Conservation (phyloP, 176 grass and related monocot genomes). For the Paspalum vaginatum region DNA sequence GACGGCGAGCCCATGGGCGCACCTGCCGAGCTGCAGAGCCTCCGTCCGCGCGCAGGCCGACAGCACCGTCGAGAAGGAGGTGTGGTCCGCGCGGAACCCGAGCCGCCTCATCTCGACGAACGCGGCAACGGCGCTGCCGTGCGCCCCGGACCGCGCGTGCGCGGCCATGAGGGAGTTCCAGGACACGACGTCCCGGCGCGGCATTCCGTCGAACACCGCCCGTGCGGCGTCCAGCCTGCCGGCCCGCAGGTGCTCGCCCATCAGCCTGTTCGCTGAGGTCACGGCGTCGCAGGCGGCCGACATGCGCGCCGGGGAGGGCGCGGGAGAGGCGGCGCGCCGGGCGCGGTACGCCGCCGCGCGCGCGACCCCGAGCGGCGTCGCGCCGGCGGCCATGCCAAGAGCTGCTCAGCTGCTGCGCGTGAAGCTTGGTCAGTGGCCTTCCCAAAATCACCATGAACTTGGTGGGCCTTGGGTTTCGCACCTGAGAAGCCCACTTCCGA, state of each 20-base stretch:
- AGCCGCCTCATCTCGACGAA: conserved; percentile 36
- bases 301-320: not conserved
- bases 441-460: too few species aligned
- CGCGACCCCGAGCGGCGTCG: not conserved
- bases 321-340: not conserved
- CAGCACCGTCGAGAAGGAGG: conserved; percentile 52
- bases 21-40: conserved; percentile 45
- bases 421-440: too few species aligned
- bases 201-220: conserved; percentile 67
- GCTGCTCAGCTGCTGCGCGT: too few species aligned
- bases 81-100: conserved; percentile 37
- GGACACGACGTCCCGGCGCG: conserved; percentile 43
- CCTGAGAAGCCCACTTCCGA: too few species aligned
- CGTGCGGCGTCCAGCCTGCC: conserved; percentile 39
- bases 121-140: not conserved
- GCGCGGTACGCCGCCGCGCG: not conserved
- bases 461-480: too few species aligned
- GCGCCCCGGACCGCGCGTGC: conserved; percentile 21
- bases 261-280: conserved; percentile 47
- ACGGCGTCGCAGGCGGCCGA: not conserved
- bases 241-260: conserved; percentile 1
- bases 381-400: not conserved
- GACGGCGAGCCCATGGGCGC: conserved; percentile 46
- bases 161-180: conserved; percentile 71
- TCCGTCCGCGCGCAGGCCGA: conserved; percentile 43